Conservation (phyloP, 192 early-diverging fungal genomes). For the Backusella sp. region DNA sequence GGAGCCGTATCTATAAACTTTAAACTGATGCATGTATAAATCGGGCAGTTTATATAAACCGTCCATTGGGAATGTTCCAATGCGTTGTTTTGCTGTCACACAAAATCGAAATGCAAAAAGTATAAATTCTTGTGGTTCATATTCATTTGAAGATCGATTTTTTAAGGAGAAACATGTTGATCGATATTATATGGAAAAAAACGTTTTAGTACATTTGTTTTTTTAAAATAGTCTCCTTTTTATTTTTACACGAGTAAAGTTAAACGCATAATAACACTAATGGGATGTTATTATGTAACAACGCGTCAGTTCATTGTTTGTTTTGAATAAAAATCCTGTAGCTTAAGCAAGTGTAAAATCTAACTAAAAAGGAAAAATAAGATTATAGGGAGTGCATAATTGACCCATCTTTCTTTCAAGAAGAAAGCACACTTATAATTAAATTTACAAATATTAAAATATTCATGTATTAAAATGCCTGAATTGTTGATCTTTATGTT, state of each 20-base stretch:
- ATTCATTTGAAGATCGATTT: background rate
- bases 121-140: background rate
- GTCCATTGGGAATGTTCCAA: no score
- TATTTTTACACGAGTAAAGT: no score
- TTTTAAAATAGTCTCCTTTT: no score
- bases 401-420: background rate
- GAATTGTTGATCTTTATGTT: no score
- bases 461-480: background rate
- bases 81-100: background rate
- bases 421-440: background rate
- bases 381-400: background rate
- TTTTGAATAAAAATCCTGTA: background rate
- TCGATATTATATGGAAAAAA: background rate
- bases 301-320: background rate
- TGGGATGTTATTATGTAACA: background rate
- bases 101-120: background rate
- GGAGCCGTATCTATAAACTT: no score
- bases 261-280: background rate
- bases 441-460: background rate
- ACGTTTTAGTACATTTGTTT: no score
- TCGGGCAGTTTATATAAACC: no score
- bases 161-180: background rate
- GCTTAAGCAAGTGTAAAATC: background rate
- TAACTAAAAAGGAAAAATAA: background rate
- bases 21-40: no score